Evolutionary conservation across 768 basidiomycete species (phyloP).

Genomic region (Lyophyllum atratum): DNA sequence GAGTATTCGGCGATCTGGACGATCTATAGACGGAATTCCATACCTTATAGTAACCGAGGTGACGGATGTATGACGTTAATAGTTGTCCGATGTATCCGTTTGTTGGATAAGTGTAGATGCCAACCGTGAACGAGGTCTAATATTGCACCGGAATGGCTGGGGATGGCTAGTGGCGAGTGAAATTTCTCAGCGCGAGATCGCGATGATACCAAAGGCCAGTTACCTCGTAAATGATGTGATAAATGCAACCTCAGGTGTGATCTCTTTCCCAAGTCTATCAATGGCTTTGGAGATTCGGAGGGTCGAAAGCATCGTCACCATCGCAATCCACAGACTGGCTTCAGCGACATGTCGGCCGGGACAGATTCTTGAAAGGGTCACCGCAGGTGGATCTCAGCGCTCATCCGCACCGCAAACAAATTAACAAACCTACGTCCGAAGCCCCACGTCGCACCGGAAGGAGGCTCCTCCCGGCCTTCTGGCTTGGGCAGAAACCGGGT

Average conservation of each 20-base stretch:
- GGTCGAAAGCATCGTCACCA: slow-evolving; percentile 1
- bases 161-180: neutral
- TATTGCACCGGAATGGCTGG: neutral
- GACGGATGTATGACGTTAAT: neutral
- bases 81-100: neutral
- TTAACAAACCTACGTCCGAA: neutral
- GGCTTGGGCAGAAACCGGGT: neutral
- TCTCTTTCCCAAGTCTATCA: slow-evolving; percentile 2
- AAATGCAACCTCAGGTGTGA: neutral
- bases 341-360: slow-evolving; percentile 25
- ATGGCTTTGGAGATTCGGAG: slow-evolving; percentile 4
- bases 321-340: neutral
- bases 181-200: neutral
- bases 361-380: slow-evolving; percentile 19
- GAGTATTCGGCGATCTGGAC: too few species aligned
- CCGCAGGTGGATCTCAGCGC: too few species aligned
- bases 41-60: neutral
- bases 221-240: neutral
- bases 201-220: too few species aligned
- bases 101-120: neutral
- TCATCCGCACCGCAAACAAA: too few species aligned
- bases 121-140: neutral
- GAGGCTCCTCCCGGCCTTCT: neutral
- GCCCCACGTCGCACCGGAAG: neutral
- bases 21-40: too few species aligned